Conservation (phyloP, 306 rosid genomes). For the Astragalus membranaceus region DNA sequence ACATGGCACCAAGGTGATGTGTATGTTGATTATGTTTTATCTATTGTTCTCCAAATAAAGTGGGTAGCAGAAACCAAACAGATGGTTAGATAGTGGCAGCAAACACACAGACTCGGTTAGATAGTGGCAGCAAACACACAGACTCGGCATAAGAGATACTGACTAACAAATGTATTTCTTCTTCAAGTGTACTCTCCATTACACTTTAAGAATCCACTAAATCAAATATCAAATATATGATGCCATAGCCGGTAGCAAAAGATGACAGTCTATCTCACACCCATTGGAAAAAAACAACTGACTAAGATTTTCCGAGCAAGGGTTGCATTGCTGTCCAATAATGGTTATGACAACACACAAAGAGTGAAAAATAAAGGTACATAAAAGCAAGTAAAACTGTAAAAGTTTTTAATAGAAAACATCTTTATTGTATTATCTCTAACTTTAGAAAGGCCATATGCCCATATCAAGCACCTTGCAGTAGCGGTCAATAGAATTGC, state of each 20-base stretch:
- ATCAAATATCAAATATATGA: neutral
- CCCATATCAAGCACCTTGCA: conserved; percentile 15
- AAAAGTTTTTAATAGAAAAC: neutral
- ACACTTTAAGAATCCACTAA: neutral
- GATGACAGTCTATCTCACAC: neutral
- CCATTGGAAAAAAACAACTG: neutral
- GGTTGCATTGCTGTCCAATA: neutral
- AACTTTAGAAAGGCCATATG: too few species aligned
- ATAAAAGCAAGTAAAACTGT: neutral
- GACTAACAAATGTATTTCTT: neutral
- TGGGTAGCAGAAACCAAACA: neutral
- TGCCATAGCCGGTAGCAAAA: neutral
- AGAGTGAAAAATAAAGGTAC: neutral
- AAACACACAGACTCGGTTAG: conserved; percentile 1
- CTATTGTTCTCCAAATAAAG: neutral
- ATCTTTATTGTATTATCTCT: neutral
- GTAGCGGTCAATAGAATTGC: conserved; percentile 1
- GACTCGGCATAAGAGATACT: neutral
- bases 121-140: neutral
- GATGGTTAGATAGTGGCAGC: neutral
- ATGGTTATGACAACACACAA: neutral
- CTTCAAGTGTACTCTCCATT: too few species aligned
- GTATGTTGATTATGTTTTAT: neutral
- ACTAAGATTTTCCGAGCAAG: neutral
- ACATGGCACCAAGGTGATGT: neutral